Percentiles rank a stretch among this genome's conserved stretches.
Evolutionary conservation across 1,139 yeast genomes (phyloP).

Genomic region (Candida tropicalis): DNA sequence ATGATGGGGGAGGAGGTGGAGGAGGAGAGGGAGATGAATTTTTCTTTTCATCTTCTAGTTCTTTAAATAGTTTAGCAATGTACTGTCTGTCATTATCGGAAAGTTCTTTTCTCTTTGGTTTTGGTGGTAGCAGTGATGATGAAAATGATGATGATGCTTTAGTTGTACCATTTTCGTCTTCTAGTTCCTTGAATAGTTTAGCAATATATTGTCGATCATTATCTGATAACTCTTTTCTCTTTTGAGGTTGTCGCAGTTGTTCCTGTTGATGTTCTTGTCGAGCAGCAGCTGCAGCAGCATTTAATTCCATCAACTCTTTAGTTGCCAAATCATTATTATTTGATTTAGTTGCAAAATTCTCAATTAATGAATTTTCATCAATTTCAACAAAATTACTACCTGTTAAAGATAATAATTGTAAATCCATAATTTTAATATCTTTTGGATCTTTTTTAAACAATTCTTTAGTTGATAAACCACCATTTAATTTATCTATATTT

Average conservation of each 20-base stretch:
- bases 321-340: slow-evolving; percentile 17
- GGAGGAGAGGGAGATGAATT: neutral
- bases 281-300: slow-evolving; percentile 11
- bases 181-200: no score
- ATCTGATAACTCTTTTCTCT: no score
- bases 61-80: slow-evolving; percentile 20
- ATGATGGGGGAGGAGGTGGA: neutral
- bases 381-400: slow-evolving; percentile 55
- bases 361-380: slow-evolving; percentile 46
- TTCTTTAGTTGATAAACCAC: slow-evolving; percentile 39
- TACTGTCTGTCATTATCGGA: slow-evolving; percentile 18
- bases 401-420: slow-evolving; percentile 51
- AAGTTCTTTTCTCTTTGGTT: slow-evolving; percentile 6
- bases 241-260: no score
- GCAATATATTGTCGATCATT: no score
- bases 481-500: slow-evolving; percentile 29
- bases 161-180: no score
- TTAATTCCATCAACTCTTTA: slow-evolving; percentile 26
- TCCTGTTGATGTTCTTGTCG: no score
- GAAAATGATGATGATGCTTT: no score
- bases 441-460: slow-evolving; percentile 23
- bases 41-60: slow-evolving; percentile 14
- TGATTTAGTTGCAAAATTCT: slow-evolving; percentile 42
- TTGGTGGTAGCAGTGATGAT: no score
- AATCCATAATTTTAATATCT: slow-evolving; percentile 45